Evolutionary conservation across 495 filamentous ascomycete species (phyloP).

Genomic region (Talaromyces nanjingensis): DNA sequence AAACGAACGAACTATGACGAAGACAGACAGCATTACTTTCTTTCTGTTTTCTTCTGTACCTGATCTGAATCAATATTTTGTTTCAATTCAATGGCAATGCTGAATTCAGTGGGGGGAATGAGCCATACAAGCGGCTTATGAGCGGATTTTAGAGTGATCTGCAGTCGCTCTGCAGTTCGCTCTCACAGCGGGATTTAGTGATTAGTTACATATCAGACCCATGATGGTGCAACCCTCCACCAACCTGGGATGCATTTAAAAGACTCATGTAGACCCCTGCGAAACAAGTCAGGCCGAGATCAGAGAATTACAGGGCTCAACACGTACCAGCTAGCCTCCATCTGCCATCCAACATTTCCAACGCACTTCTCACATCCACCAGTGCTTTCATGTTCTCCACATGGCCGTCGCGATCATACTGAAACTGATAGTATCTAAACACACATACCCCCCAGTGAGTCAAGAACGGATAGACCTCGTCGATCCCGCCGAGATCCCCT

Average conservation of each 20-base stretch:
- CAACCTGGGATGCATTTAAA: not conserved
- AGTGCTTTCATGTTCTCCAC: conserved; percentile 8
- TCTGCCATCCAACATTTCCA: conserved; percentile 10
- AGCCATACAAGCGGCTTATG: not conserved
- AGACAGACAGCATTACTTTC: not conserved
- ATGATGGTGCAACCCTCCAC: not conserved
- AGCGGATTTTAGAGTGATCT: not conserved
- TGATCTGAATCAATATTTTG: not conserved
- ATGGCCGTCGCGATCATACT: conserved; percentile 12
- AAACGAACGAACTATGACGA: not conserved
- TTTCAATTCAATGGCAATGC: not conserved
- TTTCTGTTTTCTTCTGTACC: not conserved
- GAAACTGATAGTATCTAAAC: conserved; percentile 9
- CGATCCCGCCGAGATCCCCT: conserved; percentile 1
- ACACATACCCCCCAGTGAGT: conserved; percentile 8
- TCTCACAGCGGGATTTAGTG: not conserved
- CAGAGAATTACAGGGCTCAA: not conserved
- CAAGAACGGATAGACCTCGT: conserved; percentile 10
- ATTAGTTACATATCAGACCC: not conserved
- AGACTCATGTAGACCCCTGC: conserved; percentile 3
- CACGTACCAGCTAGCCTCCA: conserved; percentile 12
- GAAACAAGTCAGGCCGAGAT: not conserved
- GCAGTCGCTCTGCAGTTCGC: not conserved
- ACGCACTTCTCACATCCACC: conserved; percentile 2
- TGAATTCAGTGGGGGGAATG: not conserved